These are phyloP conservation scores for Fomitopsis pinicola DNA, from an alignment of 1,284 basidiomycete species.

Conservation along the genomic window DNA sequence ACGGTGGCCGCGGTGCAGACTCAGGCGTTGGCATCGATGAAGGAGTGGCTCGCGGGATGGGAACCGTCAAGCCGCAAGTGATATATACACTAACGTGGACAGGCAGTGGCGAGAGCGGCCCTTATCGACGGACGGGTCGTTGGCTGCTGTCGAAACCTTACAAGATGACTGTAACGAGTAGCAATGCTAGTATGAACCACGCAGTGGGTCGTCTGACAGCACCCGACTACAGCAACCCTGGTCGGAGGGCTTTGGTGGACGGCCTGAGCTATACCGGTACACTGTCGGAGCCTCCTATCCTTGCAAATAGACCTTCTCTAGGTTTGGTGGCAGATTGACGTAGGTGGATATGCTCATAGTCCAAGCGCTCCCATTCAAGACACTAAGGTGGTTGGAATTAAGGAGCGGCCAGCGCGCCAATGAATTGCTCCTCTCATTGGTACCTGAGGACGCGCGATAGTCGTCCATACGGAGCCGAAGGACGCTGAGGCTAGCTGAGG, in stretches of 20 bases:
- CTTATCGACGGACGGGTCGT: background rate
- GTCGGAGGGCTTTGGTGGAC: background rate
- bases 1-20: slow-evolving; percentile 52
- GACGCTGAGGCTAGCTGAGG: background rate
- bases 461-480: background rate
- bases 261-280: background rate
- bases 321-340: background rate
- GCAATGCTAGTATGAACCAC: background rate
- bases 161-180: background rate
- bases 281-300: background rate
- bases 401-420: no score
- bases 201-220: background rate
- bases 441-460: background rate
- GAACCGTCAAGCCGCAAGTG: slow-evolving; percentile 12
- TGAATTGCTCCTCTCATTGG: no score
- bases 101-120: background rate
- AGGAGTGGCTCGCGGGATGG: slow-evolving; percentile 47
- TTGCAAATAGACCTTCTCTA: background rate
- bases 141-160: background rate
- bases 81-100: background rate
- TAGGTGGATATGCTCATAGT: background rate
- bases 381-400: no score
- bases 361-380: no score
- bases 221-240: background rate
- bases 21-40: slow-evolving; percentile 39